A percentile compares a stretch with the other conserved stretches of the same genome.
Evolutionary conservation across 2,329 filamentous ascomycete genomes (phyloP).

Genomic region (Apiospora arundinis): DNA sequence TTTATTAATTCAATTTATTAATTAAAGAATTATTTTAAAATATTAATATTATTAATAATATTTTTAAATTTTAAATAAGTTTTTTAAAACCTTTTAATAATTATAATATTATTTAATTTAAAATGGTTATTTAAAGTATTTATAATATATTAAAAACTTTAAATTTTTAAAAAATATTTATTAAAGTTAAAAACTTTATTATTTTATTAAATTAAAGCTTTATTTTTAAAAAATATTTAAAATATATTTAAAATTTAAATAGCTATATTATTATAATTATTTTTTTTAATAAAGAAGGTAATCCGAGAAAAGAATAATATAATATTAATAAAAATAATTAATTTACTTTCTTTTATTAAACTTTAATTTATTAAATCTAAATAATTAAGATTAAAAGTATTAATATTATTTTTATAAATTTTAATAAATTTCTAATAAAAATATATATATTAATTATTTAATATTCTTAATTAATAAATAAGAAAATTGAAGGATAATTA

Average conservation of each 20-base stretch:
- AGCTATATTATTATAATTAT: neutral
- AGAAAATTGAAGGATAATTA: no score
- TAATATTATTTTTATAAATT: no score
- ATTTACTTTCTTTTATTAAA: no score
- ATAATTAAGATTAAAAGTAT: no score
- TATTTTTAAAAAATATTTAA: neutral
- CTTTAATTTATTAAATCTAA: no score
- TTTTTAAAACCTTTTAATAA: neutral
- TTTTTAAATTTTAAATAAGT: neutral
- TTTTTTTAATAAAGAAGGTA: no score
- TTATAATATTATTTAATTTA: neutral
- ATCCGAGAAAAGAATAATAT: no score
- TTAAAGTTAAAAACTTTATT: neutral
- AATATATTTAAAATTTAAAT: neutral
- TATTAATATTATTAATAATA: neutral
- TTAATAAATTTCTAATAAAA: no score
- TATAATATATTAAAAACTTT: neutral
- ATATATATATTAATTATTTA: no score
- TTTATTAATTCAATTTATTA: neutral
- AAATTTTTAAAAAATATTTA: neutral
- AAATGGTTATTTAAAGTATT: neutral
- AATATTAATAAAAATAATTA: no score
- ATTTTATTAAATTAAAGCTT: neutral
- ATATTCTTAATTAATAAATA: no score
- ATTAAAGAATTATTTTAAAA: neutral